Conservation (phyloP, 2,329 filamentous ascomycete species). For the Botryotinia globosa region DNA sequence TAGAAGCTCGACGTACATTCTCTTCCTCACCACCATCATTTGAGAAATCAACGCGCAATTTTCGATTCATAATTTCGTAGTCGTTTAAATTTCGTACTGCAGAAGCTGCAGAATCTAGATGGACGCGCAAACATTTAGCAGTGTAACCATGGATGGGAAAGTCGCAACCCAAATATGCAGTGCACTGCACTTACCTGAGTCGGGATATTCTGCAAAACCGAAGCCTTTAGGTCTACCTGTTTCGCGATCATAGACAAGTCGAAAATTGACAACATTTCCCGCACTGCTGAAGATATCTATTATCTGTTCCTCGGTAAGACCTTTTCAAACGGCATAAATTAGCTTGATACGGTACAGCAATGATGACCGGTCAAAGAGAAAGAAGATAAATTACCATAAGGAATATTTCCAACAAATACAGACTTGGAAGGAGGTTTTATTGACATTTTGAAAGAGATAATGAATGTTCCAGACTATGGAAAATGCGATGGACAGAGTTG, state of each 20-base stretch:
- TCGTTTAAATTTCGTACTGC: slow-evolving; percentile 95
- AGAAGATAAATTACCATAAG: slow-evolving; percentile 59
- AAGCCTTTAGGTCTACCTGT: slow-evolving; percentile 94
- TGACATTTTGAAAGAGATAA: slow-evolving; percentile 53
- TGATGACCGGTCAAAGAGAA: neutral
- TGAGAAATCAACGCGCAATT: slow-evolving; percentile 91
- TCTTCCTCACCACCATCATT: slow-evolving; percentile 75
- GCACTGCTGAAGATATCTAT: slow-evolving; percentile 88
- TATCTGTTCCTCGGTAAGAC: slow-evolving; percentile 93
- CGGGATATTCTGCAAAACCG: slow-evolving; percentile 93
- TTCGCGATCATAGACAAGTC: slow-evolving; percentile 92
- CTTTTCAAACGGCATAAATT: slow-evolving; percentile 46
- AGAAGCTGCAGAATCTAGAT: slow-evolving; percentile 75
- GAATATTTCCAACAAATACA: slow-evolving; percentile 82
- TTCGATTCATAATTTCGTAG: slow-evolving; percentile 90
- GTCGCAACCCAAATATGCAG: slow-evolving; percentile 11
- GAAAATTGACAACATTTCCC: slow-evolving; percentile 87
- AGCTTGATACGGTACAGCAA: slow-evolving; percentile 8
- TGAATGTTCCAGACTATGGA: slow-evolving; percentile 17
- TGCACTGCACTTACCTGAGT: slow-evolving; percentile 60
- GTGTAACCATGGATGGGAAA: slow-evolving; percentile 7
- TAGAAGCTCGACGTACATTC: slow-evolving; percentile 34
- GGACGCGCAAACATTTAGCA: slow-evolving; percentile 12
- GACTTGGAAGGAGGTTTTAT: slow-evolving; percentile 70
- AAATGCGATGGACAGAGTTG: slow-evolving; percentile 20